Percentiles rank a stretch among this genome's conserved stretches.
These are phyloP conservation scores for Pseudotsuga menziesii DNA, from an alignment of 75 land plant species.

Conservation along the genomic window DNA sequence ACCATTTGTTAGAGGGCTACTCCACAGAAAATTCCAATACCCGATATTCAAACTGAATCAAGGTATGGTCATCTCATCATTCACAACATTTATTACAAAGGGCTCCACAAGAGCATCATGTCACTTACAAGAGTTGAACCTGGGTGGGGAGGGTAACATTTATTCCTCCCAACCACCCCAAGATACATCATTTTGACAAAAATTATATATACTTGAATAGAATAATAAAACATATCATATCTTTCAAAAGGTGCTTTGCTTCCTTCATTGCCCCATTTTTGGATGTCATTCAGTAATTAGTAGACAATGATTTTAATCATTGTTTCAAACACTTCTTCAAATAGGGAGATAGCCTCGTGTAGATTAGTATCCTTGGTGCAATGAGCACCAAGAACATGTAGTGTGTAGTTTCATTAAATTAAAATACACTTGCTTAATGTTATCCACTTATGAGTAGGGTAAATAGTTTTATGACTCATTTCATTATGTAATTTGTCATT, in stretches of 20 bases:
- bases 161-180: too few species aligned
- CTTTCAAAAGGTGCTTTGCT: slow-evolving; percentile 36
- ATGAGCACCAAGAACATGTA: slow-evolving; percentile 54
- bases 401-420: slow-evolving; percentile 53
- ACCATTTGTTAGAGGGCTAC: too few species aligned
- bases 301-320: slow-evolving; percentile 45
- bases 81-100: too few species aligned
- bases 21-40: too few species aligned
- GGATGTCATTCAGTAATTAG: slow-evolving; percentile 52
- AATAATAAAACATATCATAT: slow-evolving; percentile 45
- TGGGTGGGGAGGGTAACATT: too few species aligned
- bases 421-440: slow-evolving; percentile 25
- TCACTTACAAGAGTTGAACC: too few species aligned
- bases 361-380: slow-evolving; percentile 36
- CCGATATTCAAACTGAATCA: too few species aligned
- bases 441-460: slow-evolving; percentile 36
- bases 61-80: too few species aligned
- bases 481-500: slow-evolving; percentile 41
- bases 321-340: slow-evolving; percentile 26
- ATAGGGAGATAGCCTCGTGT: slow-evolving; percentile 46
- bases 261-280: slow-evolving; percentile 34
- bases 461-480: too few species aligned
- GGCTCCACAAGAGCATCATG: too few species aligned
- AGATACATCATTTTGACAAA: too few species aligned
- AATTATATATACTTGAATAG: too few species aligned